These are phyloP conservation scores for Lachancea nothofagi DNA, from an alignment of 805 yeast species.

Conservation along the genomic window DNA sequence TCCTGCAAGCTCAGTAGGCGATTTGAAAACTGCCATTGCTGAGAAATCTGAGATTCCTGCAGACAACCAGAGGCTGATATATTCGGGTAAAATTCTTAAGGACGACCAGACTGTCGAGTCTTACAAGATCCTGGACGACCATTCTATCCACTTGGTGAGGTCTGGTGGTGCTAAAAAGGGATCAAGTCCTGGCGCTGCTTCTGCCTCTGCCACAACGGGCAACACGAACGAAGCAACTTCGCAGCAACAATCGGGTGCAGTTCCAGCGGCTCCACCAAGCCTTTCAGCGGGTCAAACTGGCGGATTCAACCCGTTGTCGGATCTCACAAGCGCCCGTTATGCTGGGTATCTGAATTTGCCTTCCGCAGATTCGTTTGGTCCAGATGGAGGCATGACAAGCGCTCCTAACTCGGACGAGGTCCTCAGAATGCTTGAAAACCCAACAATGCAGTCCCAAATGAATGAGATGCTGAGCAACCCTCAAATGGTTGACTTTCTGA, in stretches of 20 bases:
- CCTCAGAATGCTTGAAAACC: constrained; percentile 69
- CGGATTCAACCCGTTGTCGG: constrained; percentile 85
- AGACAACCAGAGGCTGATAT: constrained; percentile 81
- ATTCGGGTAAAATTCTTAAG: constrained; percentile 89
- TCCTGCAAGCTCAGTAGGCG: constrained; percentile 51
- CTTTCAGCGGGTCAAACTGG: constrained; percentile 79
- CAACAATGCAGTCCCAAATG: constrained; percentile 77
- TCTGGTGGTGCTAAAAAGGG: constrained; percentile 48
- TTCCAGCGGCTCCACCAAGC: constrained; percentile 55
- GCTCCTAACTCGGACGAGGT: constrained; percentile 76
- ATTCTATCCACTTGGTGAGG: constrained; percentile 84
- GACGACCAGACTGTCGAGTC: constrained; percentile 68
- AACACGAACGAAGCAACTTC: constrained; percentile 16
- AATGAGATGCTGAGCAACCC: constrained; percentile 80
- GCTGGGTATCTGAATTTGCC: constrained; percentile 89
- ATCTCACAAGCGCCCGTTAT: constrained; percentile 89
- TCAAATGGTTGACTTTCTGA: constrained; percentile 77
- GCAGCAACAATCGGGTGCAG: constrained; percentile 13
- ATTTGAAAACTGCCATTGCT: constrained; percentile 62
- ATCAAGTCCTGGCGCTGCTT: constrained; percentile 7
- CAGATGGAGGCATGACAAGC: constrained; percentile 78
- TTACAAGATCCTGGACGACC: constrained; percentile 81
- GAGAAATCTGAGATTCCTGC: constrained; percentile 60
- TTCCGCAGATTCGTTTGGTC: constrained; percentile 81
- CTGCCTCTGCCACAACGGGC: constrained; percentile 14